Percentiles rank a stretch among this genome's conserved stretches.
phyloP scores from a whole-genome alignment of 2,329 filamentous ascomycete species.

The Trichoderma atrobrunneum region DNA sequence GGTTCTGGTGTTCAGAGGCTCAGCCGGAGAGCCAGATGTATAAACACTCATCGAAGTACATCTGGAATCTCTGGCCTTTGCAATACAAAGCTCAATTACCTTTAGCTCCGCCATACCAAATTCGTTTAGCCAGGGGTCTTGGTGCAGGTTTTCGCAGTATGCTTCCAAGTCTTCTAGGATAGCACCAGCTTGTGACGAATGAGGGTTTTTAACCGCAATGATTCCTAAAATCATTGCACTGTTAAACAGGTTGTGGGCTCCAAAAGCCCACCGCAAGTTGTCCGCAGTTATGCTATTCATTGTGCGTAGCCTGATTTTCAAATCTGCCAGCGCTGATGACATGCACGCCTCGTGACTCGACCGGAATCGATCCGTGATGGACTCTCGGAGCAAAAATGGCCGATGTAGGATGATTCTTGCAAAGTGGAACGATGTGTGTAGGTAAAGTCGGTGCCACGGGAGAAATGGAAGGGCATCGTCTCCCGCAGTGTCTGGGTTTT shows the following conservation, averaged over 20 bases:
- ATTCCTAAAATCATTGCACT: constrained; percentile 7
- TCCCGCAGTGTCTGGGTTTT: background rate
- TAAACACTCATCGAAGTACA: background rate
- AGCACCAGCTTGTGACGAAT: background rate
- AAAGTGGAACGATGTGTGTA: constrained; percentile 9
- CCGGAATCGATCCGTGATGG: constrained; percentile 5
- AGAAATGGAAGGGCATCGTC: background rate
- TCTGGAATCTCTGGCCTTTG: background rate
- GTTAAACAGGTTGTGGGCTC: background rate
- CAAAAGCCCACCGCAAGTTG: constrained; percentile 4
- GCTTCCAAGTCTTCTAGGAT: constrained; percentile 6
- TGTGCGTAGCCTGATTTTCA: background rate
- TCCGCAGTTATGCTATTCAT: constrained; percentile 1
- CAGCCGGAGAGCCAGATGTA: background rate
- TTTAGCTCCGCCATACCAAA: constrained; percentile 9
- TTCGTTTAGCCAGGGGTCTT: constrained; percentile 4
- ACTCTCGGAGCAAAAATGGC: background rate
- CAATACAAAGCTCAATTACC: constrained; percentile 1
- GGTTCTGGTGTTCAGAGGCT: background rate
- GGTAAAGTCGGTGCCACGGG: background rate
- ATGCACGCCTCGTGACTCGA: constrained; percentile 7
- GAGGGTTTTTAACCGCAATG: background rate
- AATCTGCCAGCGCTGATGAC: background rate
- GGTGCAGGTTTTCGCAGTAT: constrained; percentile 4
- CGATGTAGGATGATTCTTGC: constrained; percentile 5